Evolutionary conservation across 2,329 filamentous ascomycete genomes (phyloP), one percentile per base, ranked within the genome.

Genomic region (Trichophyton simii): DNA sequence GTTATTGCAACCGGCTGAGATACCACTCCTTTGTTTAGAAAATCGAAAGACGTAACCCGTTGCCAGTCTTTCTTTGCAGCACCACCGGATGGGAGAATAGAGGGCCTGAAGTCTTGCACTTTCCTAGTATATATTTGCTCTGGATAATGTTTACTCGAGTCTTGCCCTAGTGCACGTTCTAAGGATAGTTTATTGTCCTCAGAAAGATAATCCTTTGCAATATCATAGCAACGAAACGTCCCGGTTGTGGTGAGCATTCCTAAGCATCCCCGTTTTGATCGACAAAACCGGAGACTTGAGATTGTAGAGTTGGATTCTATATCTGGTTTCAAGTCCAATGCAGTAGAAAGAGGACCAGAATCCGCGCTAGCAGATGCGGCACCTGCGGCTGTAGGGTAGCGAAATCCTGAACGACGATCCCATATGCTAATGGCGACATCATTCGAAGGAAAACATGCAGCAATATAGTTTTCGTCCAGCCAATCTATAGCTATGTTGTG

Each of bases 401-500:
- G 71, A 42, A 70, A 68, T 4, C 76, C 75, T 61, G 76, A 74
- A 59, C 84, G 80, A 60, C 81, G 78, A 67, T 87, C 84, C 84
- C 84, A 87, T 3, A 86, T 76, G 62, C 80, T 83, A 46, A 86
- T 79, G 1, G 78, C 78, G 18, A 82, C 78, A 64, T 85, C 82
- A 55, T 79, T 80, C 0, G 77, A 74, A 1, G 81, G 77, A 55
- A 70, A 69, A 55, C 81, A 82, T 13, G 83, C 85, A 3, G 83
- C 79, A 66, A 87, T 83, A 67, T 84, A 85, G 61, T 86, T 85
- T 67, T 86, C 82, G 67, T 86, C 83, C 58, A 82, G 71, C 64
- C 82, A 82, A 70, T 87, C 82, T 63, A 86, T 83, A 5, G 83
- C 80, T 61, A 86, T 74, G 64, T 85, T 85, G 68, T 86, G 81